A percentile compares a stretch with the other conserved stretches of the same genome.
These are phyloP conservation scores for Leptographium wingfieldii DNA, from an alignment of 2,329 filamentous ascomycete genomes.

Conservation along the genomic window DNA sequence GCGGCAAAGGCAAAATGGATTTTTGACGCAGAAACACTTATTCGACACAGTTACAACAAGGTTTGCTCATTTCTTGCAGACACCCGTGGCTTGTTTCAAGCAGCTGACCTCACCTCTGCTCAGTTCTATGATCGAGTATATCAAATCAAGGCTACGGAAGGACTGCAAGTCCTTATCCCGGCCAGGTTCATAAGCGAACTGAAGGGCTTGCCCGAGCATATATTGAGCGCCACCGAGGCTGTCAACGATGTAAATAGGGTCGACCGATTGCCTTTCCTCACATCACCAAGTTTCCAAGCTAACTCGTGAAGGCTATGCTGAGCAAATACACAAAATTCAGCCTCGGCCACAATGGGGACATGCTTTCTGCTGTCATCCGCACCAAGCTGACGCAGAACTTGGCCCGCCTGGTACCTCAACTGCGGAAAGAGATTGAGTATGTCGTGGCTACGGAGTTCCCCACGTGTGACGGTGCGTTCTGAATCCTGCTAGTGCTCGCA, in stretches of 20 bases:
- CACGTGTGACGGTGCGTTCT: conserved; percentile 26
- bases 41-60: conserved; percentile 36
- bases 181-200: conserved; percentile 31
- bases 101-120: no score
- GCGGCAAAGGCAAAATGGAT: conserved; percentile 37
- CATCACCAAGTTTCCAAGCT: not conserved
- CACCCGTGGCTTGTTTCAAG: not conserved
- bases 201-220: conserved; percentile 34
- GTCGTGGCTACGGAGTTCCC: conserved; percentile 35
- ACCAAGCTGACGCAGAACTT: conserved; percentile 36
- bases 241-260: conserved; percentile 28
- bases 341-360: conserved; percentile 31
- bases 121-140: conserved; percentile 37
- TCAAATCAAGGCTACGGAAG: conserved; percentile 38
- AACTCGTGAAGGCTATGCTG: conserved; percentile 28
- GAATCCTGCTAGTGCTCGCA: no score
- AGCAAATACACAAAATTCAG: conserved; percentile 38
- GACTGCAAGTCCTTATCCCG: conserved; percentile 34
- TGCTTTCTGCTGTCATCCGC: conserved; percentile 30
- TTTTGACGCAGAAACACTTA: conserved; percentile 33
- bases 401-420: conserved; percentile 29
- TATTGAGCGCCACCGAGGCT: conserved; percentile 34
- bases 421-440: conserved; percentile 34
- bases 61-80: conserved; percentile 14
- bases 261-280: not conserved